Base-by-base conservation (phyloP, 2,329 filamentous ascomycete genomes). In the Hymenoscyphus fraxineus region DNA sequence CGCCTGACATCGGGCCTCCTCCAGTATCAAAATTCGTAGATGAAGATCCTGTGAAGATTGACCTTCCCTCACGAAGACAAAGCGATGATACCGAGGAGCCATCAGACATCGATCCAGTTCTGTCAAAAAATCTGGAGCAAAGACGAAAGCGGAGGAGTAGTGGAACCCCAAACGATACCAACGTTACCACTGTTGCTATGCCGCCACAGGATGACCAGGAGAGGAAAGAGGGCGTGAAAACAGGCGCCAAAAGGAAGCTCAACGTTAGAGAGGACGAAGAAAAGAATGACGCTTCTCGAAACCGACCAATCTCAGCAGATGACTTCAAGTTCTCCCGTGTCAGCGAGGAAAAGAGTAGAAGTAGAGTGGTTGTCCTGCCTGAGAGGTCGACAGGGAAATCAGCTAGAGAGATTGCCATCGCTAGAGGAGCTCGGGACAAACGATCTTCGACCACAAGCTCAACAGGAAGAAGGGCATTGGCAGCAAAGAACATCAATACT, bases 1-100 rank as follows among this genome's bases (percentile, higher is more conserved):
- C 89, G 2, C 88, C 89, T 6, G 88, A 92, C 64, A 81, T 92
- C 56, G 89, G 88, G 0, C 83, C 86, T 3, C 85, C 86, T 5
- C 83, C 85, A 0, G 79, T 85, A 56, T 87, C 84, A 9, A 80
- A 82, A 64, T 85, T 83, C 67, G 80, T 86, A n/a, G 81, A 86
- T 41, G 80, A 82, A 61, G 83, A 86, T 59, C 80, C 81, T 0
- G 77, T 83, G 39, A 84, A 85, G 69, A 75, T 82, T 64, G 81
- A 85, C 67, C 80, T 85, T 5, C 81, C 83, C 1, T 75, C 68
- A 22, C 65, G 65, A 44, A 38, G 56, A 15, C 63, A 38, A 19
- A 63, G 59, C 7, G 62, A 64, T 3, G 67, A 72, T 10, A 39
- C 27, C 10, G 70, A 72, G 38, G 69, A 71, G 3, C 22, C 67